phyloP scores from a whole-genome alignment of 148 eudicot genomes.

The Rhododendron henanense region DNA sequence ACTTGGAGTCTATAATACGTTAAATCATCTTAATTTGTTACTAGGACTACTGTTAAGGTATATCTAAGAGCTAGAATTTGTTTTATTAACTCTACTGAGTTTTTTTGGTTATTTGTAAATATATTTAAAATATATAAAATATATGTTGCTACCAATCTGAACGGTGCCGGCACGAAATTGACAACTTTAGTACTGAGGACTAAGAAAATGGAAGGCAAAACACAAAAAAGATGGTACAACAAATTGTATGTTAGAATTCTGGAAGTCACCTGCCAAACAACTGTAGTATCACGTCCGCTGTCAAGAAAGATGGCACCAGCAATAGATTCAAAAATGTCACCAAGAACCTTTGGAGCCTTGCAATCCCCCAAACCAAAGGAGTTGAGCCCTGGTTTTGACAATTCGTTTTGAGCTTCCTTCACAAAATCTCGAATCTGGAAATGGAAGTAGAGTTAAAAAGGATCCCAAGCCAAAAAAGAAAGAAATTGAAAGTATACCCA shows the following conservation, averaged over 20 bases:
- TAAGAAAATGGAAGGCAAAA: background rate
- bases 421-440: conserved; percentile 88
- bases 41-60: background rate
- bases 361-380: conserved; percentile 97
- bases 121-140: too few relatives aligned
- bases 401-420: conserved; percentile 73
- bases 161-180: background rate
- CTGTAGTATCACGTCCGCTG: conserved; percentile 54
- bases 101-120: too few relatives aligned
- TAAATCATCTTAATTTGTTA: background rate
- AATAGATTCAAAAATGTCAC: conserved; percentile 94
- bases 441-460: background rate
- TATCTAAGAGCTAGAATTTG: background rate
- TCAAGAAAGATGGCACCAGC: conserved; percentile 97
- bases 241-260: background rate
- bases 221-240: background rate
- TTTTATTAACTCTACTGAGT: too few relatives aligned
- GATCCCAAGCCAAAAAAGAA: background rate
- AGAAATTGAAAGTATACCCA: background rate
- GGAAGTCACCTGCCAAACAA: conserved; percentile 76
- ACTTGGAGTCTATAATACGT: background rate
- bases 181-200: background rate
- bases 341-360: conserved; percentile 99
- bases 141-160: background rate
- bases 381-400: conserved; percentile 69